Base-by-base conservation (phyloP, 1,284 basidiomycete genomes). In the Tylopilus sp. region DNA sequence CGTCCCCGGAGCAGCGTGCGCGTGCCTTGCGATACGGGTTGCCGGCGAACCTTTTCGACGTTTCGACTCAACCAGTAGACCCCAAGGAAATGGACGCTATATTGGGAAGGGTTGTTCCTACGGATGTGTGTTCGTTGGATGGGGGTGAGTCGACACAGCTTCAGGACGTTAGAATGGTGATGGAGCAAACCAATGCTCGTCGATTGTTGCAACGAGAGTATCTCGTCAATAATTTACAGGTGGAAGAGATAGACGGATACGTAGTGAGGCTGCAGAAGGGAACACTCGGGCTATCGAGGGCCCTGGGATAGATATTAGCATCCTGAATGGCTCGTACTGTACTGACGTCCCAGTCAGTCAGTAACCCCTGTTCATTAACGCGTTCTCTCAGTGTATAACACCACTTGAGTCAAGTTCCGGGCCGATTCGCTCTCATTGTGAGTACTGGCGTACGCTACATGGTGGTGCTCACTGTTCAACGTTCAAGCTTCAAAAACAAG, bases 131-230 rank as follows among this genome's bases (percentile, higher is more conserved):
- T 11, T 33, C 38, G 5, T 46, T 41, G 16, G 41, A 50, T 29
- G 39, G 8, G 21, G 21, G 6, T 19, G 23, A 54, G 26, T 55
- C 57, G 15, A 66, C 65, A 16, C 66, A 68, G 33, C 58, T 54
- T 2, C 65, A 71, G 41, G 73, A 39, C 44, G 70, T 66, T 8
- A 71, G 62, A 46, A 69, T 76, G 71, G 70, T 78, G 15, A 59
- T 78, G 28, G 69, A 76, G 47, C 80, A 79, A 55, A 71, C 76
- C 55, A 82, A 80, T 44, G 78, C 76, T 3, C 68, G 77, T 26
- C 70, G 72, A 25, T 65, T 81, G 33, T 67, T 79, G 6, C 79
- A 76, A 63, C 68, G 65, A 51, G 82, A 75, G 67, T 79, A 72
- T 60, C 67, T 64, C 42, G 71, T 74, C 49, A 75, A 80, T 50